Conservation (phyloP, 495 filamentous ascomycete genomes). For the Echria macrotheca region DNA sequence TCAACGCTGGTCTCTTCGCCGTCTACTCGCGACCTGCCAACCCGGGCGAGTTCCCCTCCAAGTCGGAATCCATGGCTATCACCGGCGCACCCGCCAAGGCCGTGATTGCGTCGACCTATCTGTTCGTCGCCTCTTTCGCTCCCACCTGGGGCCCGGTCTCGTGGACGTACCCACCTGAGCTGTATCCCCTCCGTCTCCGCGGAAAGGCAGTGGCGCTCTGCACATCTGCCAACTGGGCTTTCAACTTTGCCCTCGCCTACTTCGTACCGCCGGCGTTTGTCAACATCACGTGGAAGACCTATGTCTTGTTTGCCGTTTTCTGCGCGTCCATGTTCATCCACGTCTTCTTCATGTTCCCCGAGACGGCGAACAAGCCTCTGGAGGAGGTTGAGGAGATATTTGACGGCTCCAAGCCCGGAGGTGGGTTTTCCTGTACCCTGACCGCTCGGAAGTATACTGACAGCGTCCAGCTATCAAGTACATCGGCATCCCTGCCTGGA, state of each 20-base stretch:
- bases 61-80: conserved; percentile 42
- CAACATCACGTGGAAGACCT: conserved; percentile 68
- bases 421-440: conserved; percentile 8
- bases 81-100: conserved; percentile 58
- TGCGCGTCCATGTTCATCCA: conserved; percentile 67
- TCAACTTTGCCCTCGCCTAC: conserved; percentile 75
- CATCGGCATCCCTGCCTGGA: conserved; percentile 66
- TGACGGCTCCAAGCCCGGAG: conserved; percentile 35
- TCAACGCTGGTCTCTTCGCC: conserved; percentile 65
- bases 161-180: conserved; percentile 73
- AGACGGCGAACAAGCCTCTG: conserved; percentile 75
- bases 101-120: conserved; percentile 72
- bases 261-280: conserved; percentile 72
- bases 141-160: conserved; percentile 67
- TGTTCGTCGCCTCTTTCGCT: conserved; percentile 72
- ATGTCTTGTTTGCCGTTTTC: conserved; percentile 73
- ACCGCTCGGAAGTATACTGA: not conserved
- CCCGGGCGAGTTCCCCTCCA: conserved; percentile 29
- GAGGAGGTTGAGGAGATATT: conserved; percentile 73
- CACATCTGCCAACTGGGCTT: conserved; percentile 70
- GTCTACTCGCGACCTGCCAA: conserved; percentile 36
- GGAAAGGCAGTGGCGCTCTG: conserved; percentile 69
- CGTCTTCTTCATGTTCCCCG: conserved; percentile 76
- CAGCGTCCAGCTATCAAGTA: conserved; percentile 48
- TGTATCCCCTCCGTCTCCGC: conserved; percentile 68